These are phyloP conservation scores for Calonectria pteridis DNA, from an alignment of 2,329 filamentous ascomycete species.

Conservation along the genomic window DNA sequence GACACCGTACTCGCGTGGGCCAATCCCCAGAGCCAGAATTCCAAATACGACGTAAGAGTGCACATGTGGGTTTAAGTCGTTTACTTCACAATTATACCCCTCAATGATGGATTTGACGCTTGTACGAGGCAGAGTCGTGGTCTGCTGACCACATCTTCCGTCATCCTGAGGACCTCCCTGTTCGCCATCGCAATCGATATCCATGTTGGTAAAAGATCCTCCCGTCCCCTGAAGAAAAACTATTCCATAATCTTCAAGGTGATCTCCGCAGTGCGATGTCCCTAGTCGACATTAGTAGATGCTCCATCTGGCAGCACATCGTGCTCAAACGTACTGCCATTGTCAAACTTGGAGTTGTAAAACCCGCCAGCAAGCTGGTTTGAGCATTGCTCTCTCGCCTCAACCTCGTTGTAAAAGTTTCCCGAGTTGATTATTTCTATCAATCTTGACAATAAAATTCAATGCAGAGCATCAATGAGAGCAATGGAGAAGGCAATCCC, in stretches of 20 bases:
- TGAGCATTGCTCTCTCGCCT: constrained; percentile 22
- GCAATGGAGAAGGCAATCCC: too few relatives aligned
- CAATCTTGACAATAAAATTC: too few relatives aligned
- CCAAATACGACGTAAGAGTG: constrained; percentile 69
- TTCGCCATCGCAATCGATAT: constrained; percentile 69
- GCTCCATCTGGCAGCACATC: background rate
- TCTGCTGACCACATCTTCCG: constrained; percentile 45
- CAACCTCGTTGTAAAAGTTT: constrained; percentile 28
- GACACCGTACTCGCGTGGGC: constrained; percentile 55
- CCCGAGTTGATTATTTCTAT: too few relatives aligned
- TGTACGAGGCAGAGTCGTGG: constrained; percentile 46
- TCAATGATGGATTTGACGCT: constrained; percentile 56
- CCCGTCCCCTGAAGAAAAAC: constrained; percentile 60
- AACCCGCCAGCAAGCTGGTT: constrained; percentile 28
- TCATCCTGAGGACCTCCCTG: constrained; percentile 53
- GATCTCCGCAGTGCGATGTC: constrained; percentile 57
- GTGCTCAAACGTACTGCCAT: constrained; percentile 15
- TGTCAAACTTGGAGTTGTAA: constrained; percentile 26
- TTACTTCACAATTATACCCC: constrained; percentile 51
- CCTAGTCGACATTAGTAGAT: background rate
- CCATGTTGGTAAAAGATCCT: constrained; percentile 64
- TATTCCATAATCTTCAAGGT: constrained; percentile 50
- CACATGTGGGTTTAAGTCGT: constrained; percentile 63
- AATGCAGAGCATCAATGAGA: too few relatives aligned
- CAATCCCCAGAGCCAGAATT: constrained; percentile 52